Conservation (phyloP, 305 asterid genomes). For the Solanum aculeatissimum region DNA sequence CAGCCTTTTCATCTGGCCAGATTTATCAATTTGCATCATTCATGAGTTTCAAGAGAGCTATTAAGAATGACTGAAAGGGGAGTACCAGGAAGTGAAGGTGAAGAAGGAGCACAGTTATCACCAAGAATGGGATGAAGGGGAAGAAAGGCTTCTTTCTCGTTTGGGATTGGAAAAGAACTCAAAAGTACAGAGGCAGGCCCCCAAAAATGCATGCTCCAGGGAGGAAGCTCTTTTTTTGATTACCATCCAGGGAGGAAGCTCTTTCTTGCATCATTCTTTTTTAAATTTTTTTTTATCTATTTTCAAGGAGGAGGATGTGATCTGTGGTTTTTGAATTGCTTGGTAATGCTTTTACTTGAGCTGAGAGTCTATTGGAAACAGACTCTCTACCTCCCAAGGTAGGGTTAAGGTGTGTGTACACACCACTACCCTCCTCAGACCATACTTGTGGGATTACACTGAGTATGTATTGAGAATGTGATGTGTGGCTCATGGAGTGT, state of each 20-base stretch:
- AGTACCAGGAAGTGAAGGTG: not conserved
- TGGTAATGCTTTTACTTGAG: not conserved
- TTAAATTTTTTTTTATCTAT: not conserved
- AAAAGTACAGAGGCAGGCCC: no score
- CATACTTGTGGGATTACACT: not conserved
- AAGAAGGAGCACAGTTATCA: not conserved
- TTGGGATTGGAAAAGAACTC: not conserved
- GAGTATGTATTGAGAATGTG: not conserved
- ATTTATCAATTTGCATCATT: not conserved
- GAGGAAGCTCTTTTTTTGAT: not conserved
- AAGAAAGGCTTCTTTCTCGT: not conserved
- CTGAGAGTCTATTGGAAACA: not conserved
- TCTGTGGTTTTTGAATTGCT: not conserved
- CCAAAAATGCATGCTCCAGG: not conserved
- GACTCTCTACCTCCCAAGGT: not conserved
- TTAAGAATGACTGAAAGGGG: not conserved
- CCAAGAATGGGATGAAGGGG: not conserved
- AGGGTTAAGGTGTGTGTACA: not conserved
- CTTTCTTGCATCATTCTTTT: not conserved
- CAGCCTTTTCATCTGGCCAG: not conserved
- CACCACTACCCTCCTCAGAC: not conserved
- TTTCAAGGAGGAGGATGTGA: not conserved
- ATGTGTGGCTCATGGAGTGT: not conserved
- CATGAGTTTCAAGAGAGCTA: not conserved
- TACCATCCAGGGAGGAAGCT: not conserved